Evolutionary conservation across 2,329 filamentous ascomycete genomes (phyloP).

Genomic region (Rachicladosporium sp.): DNA sequence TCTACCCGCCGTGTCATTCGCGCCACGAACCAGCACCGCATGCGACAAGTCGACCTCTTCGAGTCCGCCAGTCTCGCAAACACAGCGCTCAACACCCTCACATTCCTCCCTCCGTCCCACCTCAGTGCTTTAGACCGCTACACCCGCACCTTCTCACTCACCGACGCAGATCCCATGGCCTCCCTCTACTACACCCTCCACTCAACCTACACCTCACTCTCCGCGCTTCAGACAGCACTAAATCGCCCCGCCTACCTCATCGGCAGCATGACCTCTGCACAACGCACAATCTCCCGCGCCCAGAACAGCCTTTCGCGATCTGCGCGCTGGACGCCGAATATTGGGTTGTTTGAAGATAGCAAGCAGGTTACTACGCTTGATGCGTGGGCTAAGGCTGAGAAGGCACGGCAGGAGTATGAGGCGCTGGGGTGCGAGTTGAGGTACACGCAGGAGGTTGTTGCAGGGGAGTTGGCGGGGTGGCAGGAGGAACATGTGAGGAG

Average conservation of each 20-base stretch:
- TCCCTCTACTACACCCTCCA: slow-evolving; percentile 65
- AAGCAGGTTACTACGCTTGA: slow-evolving; percentile 72
- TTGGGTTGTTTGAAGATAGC: slow-evolving; percentile 67
- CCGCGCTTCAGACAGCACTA: slow-evolving; percentile 67
- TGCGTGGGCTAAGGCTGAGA: slow-evolving; percentile 64
- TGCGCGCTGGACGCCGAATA: slow-evolving; percentile 60
- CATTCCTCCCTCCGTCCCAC: slow-evolving; percentile 58
- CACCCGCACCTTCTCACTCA: slow-evolving; percentile 50
- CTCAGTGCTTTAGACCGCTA: slow-evolving; percentile 61
- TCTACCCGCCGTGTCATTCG: slow-evolving; percentile 73
- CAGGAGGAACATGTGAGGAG: slow-evolving; percentile 75
- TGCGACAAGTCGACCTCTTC: slow-evolving; percentile 53
- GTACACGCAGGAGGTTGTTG: slow-evolving; percentile 89
- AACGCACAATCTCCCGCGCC: slow-evolving; percentile 66
- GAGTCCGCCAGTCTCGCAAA: slow-evolving; percentile 49
- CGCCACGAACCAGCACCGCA: slow-evolving; percentile 60
- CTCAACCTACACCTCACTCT: slow-evolving; percentile 71
- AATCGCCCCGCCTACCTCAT: slow-evolving; percentile 70
- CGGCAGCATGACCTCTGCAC: slow-evolving; percentile 58
- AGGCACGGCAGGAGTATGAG: slow-evolving; percentile 57
- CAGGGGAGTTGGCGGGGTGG: slow-evolving; percentile 84
- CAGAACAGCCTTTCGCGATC: slow-evolving; percentile 61
- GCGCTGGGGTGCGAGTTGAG: slow-evolving; percentile 69
- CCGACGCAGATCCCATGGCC: slow-evolving; percentile 60
- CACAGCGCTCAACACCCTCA: slow-evolving; percentile 40